Base-by-base conservation (phyloP, 2,329 filamentous ascomycete genomes). In the Fusarium coicis region DNA sequence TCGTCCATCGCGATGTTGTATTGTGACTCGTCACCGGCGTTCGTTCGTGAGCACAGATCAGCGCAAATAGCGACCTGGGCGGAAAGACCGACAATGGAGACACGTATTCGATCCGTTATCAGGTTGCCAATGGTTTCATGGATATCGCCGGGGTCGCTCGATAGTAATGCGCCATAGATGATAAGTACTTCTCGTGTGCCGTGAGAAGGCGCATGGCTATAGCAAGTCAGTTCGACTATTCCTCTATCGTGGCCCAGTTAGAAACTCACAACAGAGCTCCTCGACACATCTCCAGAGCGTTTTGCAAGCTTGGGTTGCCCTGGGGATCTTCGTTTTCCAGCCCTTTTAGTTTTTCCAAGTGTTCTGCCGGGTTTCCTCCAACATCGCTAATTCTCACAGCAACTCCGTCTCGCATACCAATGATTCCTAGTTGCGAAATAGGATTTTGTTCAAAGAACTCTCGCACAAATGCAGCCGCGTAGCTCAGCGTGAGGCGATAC, bases 401-500 rank as follows among this genome's bases (percentile, higher is more conserved):
- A 21, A 98, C 87, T 21, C 96, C 96, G 80, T 98, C 96, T 70
- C 93, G 90, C 93, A 98, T 97, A 56, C 93, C 96, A 43, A 99
- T 86, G 36, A 99, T 92, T 30, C 93, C 95, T 63, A 99, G 89
- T 83, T 99, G 96, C 15, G 95, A 97, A 74, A 99, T 98, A 16
- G 96, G 96, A 78, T 99, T 99, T 83, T 99, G 96, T 83, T 98
- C 96, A 80, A 98, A 99, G 84, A 94, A 99, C 81, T 98, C 96
- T 66, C 92, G 89, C 54, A 98, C 93, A 82, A 98, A 99, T 64
- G 95, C 92, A 72, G 92, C 90, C 21, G 95, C 93, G 82, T 95
- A 97, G 72, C 91, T 91, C 78, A 98, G 87, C 58, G 92, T 93
- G 37, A 98, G 88, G 42, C 95, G 88, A 82, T 96, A 95, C 68